Evolutionary conservation across 176 grass and related monocot genomes (phyloP), one percentile per base, ranked within the genome.

Genomic region (Elymus sibiricus): DNA sequence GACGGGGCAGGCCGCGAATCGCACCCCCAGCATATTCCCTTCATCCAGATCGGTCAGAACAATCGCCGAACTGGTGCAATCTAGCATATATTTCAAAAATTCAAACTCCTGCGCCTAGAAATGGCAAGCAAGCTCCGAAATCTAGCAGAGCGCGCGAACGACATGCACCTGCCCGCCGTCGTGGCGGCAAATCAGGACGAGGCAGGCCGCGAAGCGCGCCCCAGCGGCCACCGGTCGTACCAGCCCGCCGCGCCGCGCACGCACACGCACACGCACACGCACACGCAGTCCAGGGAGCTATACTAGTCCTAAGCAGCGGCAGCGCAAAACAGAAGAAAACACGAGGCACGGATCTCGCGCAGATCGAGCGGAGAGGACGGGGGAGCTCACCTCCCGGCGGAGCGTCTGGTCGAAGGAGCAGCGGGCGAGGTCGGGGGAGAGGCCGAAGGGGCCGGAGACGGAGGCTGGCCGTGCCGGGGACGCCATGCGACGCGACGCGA

Each of bases 351-450:
- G 70, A 43, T 72, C 69, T 72, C 4, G 37, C 9, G 21, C 19
- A 11, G 9, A 11, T 16, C 0, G 27, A 32, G 2, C n/a, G 13
- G 2, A 2, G 70, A 15, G 4, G 64, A 7, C 2, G 9, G 22
- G 68, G 1, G 3, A 5, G 1, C 27, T 24, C 5, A 91, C 90
- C 86, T 91, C 86, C 28, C 83, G 82, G 28, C 86, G 64, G 63
- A 87, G 82, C 86, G 86, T 38, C 31, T 88, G 86, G 86, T 88
- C 86, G 78, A 88, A 85, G 82, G 90, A 88, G 90, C 86, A 91
- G 1, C 89, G 90, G 4, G 86, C 75, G 62, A 77, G 87, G 76
- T 87, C 89, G 46, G 84, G 46, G 70, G 90, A 11, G 11, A 89
- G 78, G 70, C 90, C 90, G 82, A 91, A 91, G 82, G 90, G 40